Percentiles rank a stretch among this genome's conserved stretches.
phyloP scores from a whole-genome alignment of 306 rosid species.

The Prunus campanulata region DNA sequence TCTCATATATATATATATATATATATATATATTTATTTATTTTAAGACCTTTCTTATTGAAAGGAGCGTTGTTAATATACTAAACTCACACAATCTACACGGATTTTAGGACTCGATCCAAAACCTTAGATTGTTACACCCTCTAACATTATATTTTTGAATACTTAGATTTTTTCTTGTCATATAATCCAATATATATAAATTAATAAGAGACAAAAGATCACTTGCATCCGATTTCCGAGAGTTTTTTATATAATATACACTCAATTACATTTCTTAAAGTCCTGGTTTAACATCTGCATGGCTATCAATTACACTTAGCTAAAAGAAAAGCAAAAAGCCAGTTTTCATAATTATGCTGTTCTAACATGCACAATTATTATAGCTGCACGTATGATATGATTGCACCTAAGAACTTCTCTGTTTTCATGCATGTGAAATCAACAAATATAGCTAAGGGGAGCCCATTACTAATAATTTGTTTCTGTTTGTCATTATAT shows the following conservation, averaged over 20 bases:
- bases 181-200: no score
- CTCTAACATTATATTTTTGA: background rate
- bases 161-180: no score
- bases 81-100: no score
- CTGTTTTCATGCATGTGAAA: slow-evolving; percentile 5
- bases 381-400: slow-evolving; percentile 8
- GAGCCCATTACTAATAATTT: background rate
- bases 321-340: background rate
- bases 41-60: no score
- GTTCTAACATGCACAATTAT: slow-evolving; percentile 11
- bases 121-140: no score
- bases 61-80: no score
- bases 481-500: background rate
- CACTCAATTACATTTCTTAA: background rate
- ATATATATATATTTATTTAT: no score
- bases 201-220: no score
- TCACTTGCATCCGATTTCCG: no score
- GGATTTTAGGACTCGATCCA: no score
- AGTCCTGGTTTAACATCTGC: slow-evolving; percentile 1
- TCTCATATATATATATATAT: no score
- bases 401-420: background rate
- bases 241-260: background rate
- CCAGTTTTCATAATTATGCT: background rate
- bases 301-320: slow-evolving; percentile 10
- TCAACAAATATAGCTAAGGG: background rate